Evolutionary conservation across 2,329 filamentous ascomycete genomes (phyloP).

Genomic region (Diaporthe capsici): DNA sequence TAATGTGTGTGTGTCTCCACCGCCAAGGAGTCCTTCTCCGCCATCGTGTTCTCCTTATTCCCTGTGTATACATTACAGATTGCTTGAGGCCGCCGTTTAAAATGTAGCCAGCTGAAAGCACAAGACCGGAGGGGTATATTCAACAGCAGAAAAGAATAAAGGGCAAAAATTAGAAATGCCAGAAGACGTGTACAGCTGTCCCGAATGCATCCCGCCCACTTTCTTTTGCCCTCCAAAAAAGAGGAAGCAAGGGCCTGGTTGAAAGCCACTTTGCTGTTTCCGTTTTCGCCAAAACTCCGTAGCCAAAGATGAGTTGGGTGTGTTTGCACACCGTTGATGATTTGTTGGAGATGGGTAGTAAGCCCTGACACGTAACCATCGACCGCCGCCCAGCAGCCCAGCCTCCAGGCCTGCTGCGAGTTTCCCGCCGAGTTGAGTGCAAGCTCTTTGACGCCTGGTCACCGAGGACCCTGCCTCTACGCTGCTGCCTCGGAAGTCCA

Average conservation of each 20-base stretch:
- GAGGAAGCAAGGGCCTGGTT: background rate
- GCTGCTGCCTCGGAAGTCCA: background rate
- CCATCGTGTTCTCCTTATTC: background rate
- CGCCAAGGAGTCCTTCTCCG: background rate
- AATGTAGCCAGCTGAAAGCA: background rate
- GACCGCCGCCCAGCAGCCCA: background rate
- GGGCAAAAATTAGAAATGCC: background rate
- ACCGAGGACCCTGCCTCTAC: background rate
- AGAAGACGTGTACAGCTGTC: slow-evolving; percentile 3
- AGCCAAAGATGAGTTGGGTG: slow-evolving; percentile 13
- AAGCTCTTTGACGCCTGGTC: slow-evolving; percentile 12
- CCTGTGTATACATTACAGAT: slow-evolving; percentile 27
- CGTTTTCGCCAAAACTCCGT: slow-evolving; percentile 24
- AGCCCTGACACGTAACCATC: slow-evolving; percentile 5
- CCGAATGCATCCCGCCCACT: background rate
- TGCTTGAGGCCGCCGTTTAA: background rate
- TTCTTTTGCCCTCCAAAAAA: background rate
- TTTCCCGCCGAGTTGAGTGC: background rate
- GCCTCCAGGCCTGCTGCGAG: slow-evolving; percentile 20
- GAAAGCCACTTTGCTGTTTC: slow-evolving; percentile 25
- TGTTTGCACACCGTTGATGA: background rate
- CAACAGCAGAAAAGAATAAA: background rate
- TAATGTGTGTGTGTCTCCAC: slow-evolving; percentile 6
- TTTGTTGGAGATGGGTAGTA: background rate
- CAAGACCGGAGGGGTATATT: slow-evolving; percentile 36